Evolutionary conservation across 2,329 filamentous ascomycete species (phyloP), one percentile per base, ranked within the genome.

Genomic region (Alternaria viburni): DNA sequence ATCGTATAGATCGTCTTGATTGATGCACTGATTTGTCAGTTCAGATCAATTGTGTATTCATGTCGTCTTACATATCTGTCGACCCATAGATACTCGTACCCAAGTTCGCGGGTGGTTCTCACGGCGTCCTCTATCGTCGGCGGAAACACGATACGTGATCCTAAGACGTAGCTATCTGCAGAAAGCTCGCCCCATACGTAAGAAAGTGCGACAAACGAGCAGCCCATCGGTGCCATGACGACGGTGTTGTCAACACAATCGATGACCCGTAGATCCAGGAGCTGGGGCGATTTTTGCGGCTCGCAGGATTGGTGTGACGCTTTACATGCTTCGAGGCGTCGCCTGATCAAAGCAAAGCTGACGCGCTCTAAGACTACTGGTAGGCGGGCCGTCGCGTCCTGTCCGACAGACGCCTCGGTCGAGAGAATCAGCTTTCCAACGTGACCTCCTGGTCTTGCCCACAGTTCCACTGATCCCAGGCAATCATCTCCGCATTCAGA

Each of bases 201-300:
- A 4, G 30, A 52, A 10, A 52, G 50, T 5, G 30, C 28, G 10
- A 25, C 30, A 1, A 21, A 52, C 7, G 19, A 17, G 50, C 11
- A 19, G 6, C 10, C 13, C 15, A 3, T 32, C 0, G 28, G 50
- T 15, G 28, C 17, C 15, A 15, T 3, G 1, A 52, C 12, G 3
- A 52, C 50, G 1, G 7, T 0, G 1, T 15, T 9, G 0, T 11
- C 5, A 1, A 15, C 7, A 3, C 28, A 41, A 32, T 52, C 50
- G 13, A 52, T 25, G 17, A 41, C 30, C 2, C n/a, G 2, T 9
- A 52, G 6, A 9, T 52, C 2, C 0, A 2, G 11, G 11, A 52
- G 25, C 11, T 12, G 32, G 0, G n/a, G 4, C 3, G 17, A 6
- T 6, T 0, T 4, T 12, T 25, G 13, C 0, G 15, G 3, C 0